Evolutionary conservation across 805 yeast species (phyloP), one percentile per base, ranked within the genome.

Genomic region (Lipomyces anomalus): DNA sequence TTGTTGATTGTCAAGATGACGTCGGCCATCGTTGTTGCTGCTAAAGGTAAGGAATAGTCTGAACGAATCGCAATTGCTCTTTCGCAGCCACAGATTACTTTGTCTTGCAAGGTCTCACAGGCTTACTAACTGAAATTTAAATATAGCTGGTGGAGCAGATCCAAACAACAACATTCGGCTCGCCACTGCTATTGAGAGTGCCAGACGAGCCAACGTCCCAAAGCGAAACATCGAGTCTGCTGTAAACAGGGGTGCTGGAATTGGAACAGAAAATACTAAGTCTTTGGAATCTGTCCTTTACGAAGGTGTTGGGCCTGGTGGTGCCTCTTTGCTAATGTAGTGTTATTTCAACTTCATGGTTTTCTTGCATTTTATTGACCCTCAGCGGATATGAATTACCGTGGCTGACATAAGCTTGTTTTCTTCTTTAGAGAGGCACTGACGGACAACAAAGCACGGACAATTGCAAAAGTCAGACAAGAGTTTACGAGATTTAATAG

Each of bases 221-320:
- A 90, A 88, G 63, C 82, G 78, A 59, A 87, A 87, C 44, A 80
- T 92, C 54, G 97, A 90, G 37, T 79, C 75, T 60, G 97, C 97
- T 3, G 73, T 90, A 45, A 82, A 82, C 58, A 76, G 96, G 62
- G 96, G 90, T 16, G 71, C 80, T 1, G 95, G 94, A 0, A 80
- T 78, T 40, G 71, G 71, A 2, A 71, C 65, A 50, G 60, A 64
- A 20, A 68, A 71, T 23, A 57, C 55, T 17, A 56, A 52, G 32
- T 64, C 65, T 22, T 66, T 74, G 47, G 83, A 76, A 46, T 63
- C 73, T 9, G 84, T 80, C 24, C 62, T 75, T 7, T 92, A 89
- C 64, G 97, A 92, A 62, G 95, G 92, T 13, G 70, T 88, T 63
- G 97, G 90, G 0, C 96, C 96, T 0, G 94, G 89, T 1, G 96